Conservation (phyloP, 306 rosid species). For the Cucurbita argyrosperma region DNA sequence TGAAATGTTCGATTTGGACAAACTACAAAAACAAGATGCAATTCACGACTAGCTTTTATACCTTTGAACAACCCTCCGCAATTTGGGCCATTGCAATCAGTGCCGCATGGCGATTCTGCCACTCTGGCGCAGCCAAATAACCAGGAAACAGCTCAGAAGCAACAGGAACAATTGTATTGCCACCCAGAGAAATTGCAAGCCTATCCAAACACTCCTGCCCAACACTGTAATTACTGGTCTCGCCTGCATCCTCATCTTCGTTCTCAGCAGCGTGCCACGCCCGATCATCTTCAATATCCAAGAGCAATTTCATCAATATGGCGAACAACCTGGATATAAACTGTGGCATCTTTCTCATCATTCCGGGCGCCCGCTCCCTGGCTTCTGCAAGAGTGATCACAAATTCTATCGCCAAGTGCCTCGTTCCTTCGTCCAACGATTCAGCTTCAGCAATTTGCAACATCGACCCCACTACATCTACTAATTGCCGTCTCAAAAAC, state of each 20-base stretch:
- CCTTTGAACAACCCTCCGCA: conserved; percentile 93
- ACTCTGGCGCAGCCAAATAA: conserved; percentile 74
- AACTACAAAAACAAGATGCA: not conserved
- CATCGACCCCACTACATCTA: conserved; percentile 83
- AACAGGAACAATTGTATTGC: conserved; percentile 92
- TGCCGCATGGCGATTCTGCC: conserved; percentile 94
- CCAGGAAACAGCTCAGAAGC: conserved; percentile 83
- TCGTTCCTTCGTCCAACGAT: conserved; percentile 70
- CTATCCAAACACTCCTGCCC: conserved; percentile 96
- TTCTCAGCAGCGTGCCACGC: conserved; percentile 74
- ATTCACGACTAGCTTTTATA: conserved; percentile 7
- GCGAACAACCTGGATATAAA: conserved; percentile 77
- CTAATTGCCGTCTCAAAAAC: conserved; percentile 72
- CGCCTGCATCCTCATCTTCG: conserved; percentile 88
- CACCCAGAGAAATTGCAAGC: conserved; percentile 81
- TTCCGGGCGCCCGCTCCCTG: conserved; percentile 86
- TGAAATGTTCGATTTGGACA: not conserved
- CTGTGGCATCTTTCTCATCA: conserved; percentile 96
- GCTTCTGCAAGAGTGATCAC: conserved; percentile 93
- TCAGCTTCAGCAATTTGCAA: conserved; percentile 86
- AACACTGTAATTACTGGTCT: conserved; percentile 73
- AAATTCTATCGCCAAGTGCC: conserved; percentile 90
- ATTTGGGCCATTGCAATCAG: conserved; percentile 81
- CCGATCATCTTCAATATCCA: conserved; percentile 81
- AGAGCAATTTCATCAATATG: conserved; percentile 68